A percentile compares a stretch with the other conserved stretches of the same genome.
These are phyloP conservation scores for Phyllosticta citribraziliensis DNA, from an alignment of 2,329 filamentous ascomycete genomes.

Conservation along the genomic window DNA sequence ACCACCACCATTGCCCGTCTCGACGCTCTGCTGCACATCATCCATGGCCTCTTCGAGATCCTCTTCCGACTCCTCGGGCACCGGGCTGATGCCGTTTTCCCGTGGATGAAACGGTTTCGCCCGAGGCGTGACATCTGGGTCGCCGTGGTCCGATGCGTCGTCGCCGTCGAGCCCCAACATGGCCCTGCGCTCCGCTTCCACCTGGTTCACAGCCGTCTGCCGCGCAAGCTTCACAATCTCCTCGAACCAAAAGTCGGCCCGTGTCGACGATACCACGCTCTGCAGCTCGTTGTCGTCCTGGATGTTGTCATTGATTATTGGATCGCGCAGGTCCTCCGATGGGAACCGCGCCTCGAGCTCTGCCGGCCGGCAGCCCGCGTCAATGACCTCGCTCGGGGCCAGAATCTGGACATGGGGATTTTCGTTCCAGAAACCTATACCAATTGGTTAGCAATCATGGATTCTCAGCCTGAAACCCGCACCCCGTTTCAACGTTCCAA, in stretches of 20 bases:
- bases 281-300: slow-evolving; percentile 60
- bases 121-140: slow-evolving; percentile 6
- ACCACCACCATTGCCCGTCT: neutral
- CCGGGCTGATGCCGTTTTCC: slow-evolving; percentile 6
- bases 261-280: slow-evolving; percentile 55
- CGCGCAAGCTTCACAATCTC: slow-evolving; percentile 31
- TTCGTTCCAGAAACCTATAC: slow-evolving; percentile 12
- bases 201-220: slow-evolving; percentile 3
- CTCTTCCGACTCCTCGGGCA: slow-evolving; percentile 7
- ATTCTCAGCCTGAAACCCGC: neutral
- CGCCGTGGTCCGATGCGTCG: slow-evolving; percentile 3
- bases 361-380: slow-evolving; percentile 47
- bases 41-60: slow-evolving; percentile 4
- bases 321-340: slow-evolving; percentile 50
- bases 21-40: slow-evolving; percentile 2
- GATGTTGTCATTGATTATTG: slow-evolving; percentile 61
- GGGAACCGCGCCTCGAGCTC: slow-evolving; percentile 45
- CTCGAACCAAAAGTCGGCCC: slow-evolving; percentile 60
- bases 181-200: slow-evolving; percentile 10
- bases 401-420: slow-evolving; percentile 14
- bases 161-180: neutral
- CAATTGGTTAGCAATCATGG: slow-evolving; percentile 3
- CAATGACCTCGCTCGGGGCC: slow-evolving; percentile 18
- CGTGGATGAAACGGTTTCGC: slow-evolving; percentile 1
- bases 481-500: neutral